Evolutionary conservation across 768 basidiomycete genomes (phyloP), one percentile per base, ranked within the genome.

Genomic region (Leccinum incarnatum): DNA sequence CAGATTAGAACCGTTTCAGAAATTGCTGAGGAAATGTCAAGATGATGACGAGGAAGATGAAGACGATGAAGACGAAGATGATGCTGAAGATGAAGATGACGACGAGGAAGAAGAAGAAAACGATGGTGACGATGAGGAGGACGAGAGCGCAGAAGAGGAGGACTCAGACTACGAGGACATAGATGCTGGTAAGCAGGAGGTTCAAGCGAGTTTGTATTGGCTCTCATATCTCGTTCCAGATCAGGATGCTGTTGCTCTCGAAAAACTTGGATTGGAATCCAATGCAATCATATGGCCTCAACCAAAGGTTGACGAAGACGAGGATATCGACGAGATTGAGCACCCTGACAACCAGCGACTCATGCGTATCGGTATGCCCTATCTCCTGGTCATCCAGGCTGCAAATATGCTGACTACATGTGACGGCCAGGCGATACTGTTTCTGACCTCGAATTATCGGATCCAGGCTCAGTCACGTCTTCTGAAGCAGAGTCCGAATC

Each of bases 271-370:
- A n/a, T 67, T 77, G 11, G 83, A 81, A 53, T 84, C 87, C 2
- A 88, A 91, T 65, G 95, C 91, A 0, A 81, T 89, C 54, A 79
- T 94, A 51, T 97, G 92, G 93, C 91, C 93, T 1, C 70, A 69
- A n/a, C 76, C 76, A n/a, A 76, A 74, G 51, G 77, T 81, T 5
- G 81, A 84, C 11, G 81, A 86, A 49, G 84, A 85, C 40, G 86
- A 85, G 12, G 87, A 85, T 19, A 78, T 84, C 30, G 82, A 86
- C 15, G 80, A 80, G 58, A 79, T 83, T 11, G 83, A 87, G 42
- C 80, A 79, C 29, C 78, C 86, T n/a, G 83, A 82, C 59, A 92
- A 91, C 67, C 83, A 83, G 59, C 79, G 87, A 46, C 83, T 88
- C 58, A 86, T 91, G 83, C 83, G 92, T 45, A 76, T 94, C 60